phyloP scores from a whole-genome alignment of 2,329 filamentous ascomycete genomes.

The Fusarium nanum region DNA sequence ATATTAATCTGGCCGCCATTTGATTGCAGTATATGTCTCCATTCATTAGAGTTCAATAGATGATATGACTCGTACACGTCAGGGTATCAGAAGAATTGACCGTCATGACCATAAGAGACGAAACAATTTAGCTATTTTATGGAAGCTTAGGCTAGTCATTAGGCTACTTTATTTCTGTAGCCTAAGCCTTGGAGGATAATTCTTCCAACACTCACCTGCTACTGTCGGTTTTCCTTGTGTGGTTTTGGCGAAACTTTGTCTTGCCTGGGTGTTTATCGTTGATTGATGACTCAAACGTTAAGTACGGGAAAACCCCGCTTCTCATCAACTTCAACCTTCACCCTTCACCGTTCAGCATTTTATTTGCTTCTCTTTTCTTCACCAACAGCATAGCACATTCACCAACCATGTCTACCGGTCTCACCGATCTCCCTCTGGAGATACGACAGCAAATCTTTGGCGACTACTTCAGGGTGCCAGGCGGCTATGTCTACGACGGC shows the following conservation, averaged over 20 bases:
- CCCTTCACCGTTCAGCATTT: neutral
- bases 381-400: neutral
- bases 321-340: neutral
- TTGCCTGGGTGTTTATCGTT: neutral
- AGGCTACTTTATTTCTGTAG: neutral
- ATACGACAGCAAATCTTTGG: constrained; percentile 29
- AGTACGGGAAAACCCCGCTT: neutral
- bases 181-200: neutral
- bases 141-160: neutral
- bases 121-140: neutral
- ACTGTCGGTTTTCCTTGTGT: neutral
- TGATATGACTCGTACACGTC: neutral
- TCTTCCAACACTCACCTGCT: neutral
- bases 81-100: neutral
- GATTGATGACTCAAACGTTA: neutral
- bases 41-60: neutral
- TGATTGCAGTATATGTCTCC: no score
- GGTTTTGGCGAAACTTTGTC: neutral
- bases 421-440: constrained; percentile 12
- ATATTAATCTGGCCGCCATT: no score
- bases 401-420: neutral
- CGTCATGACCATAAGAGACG: neutral
- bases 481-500: constrained; percentile 22
- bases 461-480: constrained; percentile 18
- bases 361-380: neutral